phyloP scores from a whole-genome alignment of 495 filamentous ascomycete genomes.

The Pyrenula massariospora region DNA sequence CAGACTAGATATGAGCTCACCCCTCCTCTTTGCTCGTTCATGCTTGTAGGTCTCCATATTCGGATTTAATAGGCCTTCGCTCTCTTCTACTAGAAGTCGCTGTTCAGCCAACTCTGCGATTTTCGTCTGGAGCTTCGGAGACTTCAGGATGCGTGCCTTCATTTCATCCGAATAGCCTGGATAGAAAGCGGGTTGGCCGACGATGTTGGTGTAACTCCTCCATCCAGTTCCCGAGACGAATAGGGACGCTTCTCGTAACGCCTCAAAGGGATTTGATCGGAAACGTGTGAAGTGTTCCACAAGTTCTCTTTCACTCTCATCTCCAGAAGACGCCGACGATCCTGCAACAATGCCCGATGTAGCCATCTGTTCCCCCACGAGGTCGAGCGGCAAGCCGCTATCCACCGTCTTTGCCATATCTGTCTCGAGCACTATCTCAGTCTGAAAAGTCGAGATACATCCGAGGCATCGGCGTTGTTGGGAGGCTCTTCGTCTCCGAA shows the following conservation, averaged over 20 bases:
- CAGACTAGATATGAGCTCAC: slow-evolving; percentile 49
- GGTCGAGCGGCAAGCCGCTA: background rate
- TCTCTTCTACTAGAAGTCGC: slow-evolving; percentile 61
- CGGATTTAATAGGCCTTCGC: slow-evolving; percentile 54
- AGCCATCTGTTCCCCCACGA: background rate
- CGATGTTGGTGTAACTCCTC: slow-evolving; percentile 81
- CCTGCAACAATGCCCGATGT: background rate
- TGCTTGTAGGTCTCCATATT: slow-evolving; percentile 29
- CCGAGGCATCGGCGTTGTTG: too few species aligned
- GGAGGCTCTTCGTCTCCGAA: too few species aligned
- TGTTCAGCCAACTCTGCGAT: slow-evolving; percentile 66
- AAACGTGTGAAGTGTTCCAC: slow-evolving; percentile 78
- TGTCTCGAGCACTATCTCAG: too few species aligned
- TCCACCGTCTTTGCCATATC: background rate
- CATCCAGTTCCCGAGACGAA: slow-evolving; percentile 86
- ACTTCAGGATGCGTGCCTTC: slow-evolving; percentile 62
- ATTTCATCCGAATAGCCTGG: slow-evolving; percentile 84
- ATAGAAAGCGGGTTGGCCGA: slow-evolving; percentile 91
- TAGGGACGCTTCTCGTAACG: slow-evolving; percentile 82
- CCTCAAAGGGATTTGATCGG: slow-evolving; percentile 58
- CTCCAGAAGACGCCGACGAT: background rate
- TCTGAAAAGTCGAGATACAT: too few species aligned
- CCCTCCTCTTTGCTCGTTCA: slow-evolving; percentile 42
- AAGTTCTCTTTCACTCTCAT: slow-evolving; percentile 47
- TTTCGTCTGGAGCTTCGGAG: slow-evolving; percentile 58